Conservation (phyloP, 2,329 filamentous ascomycete genomes). For the Coniella vitis region DNA sequence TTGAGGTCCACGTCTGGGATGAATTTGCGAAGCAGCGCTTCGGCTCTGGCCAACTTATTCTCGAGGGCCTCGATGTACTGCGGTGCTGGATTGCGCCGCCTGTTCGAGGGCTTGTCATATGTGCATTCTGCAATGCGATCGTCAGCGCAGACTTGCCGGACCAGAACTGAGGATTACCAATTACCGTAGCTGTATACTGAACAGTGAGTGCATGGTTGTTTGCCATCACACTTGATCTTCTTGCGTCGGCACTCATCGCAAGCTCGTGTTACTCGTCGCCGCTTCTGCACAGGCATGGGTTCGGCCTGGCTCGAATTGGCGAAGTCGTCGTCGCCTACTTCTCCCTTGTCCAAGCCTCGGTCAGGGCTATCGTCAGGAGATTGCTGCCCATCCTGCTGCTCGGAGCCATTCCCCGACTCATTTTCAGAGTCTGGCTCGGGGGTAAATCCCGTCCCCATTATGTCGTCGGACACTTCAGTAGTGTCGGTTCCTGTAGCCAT, state of each 20-base stretch:
- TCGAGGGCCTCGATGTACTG: constrained; percentile 91
- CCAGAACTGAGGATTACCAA: constrained; percentile 19
- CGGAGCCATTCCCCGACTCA: constrained; percentile 27
- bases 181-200: constrained; percentile 97
- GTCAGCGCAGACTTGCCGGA: background rate
- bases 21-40: constrained; percentile 70
- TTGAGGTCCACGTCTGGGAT: constrained; percentile 80
- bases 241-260: constrained; percentile 80
- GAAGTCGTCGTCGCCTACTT: constrained; percentile 8
- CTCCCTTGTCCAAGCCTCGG: constrained; percentile 8
- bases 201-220: constrained; percentile 89
- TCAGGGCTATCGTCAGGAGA: constrained; percentile 9
- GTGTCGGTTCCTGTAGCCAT: background rate
- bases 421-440: constrained; percentile 12
- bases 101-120: constrained; percentile 90
- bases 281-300: constrained; percentile 60
- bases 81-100: constrained; percentile 81
- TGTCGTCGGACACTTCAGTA: background rate
- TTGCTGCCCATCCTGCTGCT: constrained; percentile 30
- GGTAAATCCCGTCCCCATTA: constrained; percentile 9
- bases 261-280: constrained; percentile 70
- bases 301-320: constrained; percentile 4
- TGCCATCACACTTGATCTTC: constrained; percentile 83
- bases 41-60: constrained; percentile 72
- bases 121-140: constrained; percentile 65